A percentile compares a stretch with the other conserved stretches of the same genome.
These are phyloP conservation scores for Nidularia pulvinata DNA, from an alignment of 768 basidiomycete genomes.

Conservation along the genomic window DNA sequence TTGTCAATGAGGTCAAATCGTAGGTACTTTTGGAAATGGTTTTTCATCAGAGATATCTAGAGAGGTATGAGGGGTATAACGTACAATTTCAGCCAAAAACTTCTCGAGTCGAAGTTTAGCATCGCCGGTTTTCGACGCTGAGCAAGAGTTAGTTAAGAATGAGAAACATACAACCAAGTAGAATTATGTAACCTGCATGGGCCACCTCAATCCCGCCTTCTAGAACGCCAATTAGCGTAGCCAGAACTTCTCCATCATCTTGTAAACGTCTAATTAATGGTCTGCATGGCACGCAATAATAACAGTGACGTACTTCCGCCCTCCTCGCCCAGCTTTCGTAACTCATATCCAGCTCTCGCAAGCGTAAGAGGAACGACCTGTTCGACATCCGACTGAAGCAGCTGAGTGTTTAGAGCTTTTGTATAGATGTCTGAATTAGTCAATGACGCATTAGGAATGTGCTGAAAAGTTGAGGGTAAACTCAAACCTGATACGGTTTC, in stretches of 20 bases:
- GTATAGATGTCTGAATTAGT: constrained; percentile 49
- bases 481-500: constrained; percentile 25
- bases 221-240: constrained; percentile 53
- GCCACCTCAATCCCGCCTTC: constrained; percentile 66
- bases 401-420: constrained; percentile 51
- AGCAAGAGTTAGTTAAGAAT: background rate
- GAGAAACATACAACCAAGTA: constrained; percentile 4
- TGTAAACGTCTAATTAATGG: background rate
- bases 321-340: constrained; percentile 48
- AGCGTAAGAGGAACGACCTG: constrained; percentile 64
- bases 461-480: constrained; percentile 5
- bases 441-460: background rate
- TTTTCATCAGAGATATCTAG: background rate
- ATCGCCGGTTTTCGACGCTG: constrained; percentile 73
- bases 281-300: background rate
- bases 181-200: constrained; percentile 40
- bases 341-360: constrained; percentile 66
- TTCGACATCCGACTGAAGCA: constrained; percentile 60
- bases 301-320: background rate
- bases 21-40: constrained; percentile 38
- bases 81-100: constrained; percentile 73
- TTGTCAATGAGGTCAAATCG: constrained; percentile 47
- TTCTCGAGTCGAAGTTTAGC: constrained; percentile 80
- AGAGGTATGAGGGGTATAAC: constrained; percentile 19
- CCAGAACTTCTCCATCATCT: constrained; percentile 45